Base-by-base conservation (phyloP, 345 rosid genomes). In the Psidium friedrichsthalianum region DNA sequence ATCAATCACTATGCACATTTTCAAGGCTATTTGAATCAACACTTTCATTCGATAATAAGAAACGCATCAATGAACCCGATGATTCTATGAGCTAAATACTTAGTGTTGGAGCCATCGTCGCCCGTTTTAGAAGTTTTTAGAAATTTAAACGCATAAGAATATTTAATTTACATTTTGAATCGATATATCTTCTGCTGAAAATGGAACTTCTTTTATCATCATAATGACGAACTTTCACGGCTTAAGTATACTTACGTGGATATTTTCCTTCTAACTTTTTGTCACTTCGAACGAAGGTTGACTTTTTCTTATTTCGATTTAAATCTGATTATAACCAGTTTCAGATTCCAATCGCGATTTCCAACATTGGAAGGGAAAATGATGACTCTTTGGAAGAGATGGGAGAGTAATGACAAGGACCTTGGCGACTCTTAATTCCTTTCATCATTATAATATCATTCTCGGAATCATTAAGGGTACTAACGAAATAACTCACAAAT, bases 71-170 rank as follows among this genome's bases (percentile, higher is more conserved):
- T 69, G 36, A 32, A 69, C 44, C 32, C 12, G 5, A 8, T 4
- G 47, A 69, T 18, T 64, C 16, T 64, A 3, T 16, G 42, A 64
- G 22, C 76, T 64, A 64, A 64, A 29, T 3, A 16, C 44, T 32
- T 9, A 32, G 78, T 21, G 13, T 18, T 69, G 10, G 6, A 8
- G 32, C 44, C 12, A 2, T 0, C 1, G 6, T 69, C 8, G 9
- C 44, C 24, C 1, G 12, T 16, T 32, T 18, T 32, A 32, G 13
- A 8, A 32, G 47, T 36, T 5, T 32, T 32, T 32, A 1, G 44
- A 32, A 18, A 5, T 69, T 61, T 29, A 20, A 29, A 61, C 5
- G 1, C 1, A 15, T 15, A 3, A 13, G 8, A 27, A 13, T 61
- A 6, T 0, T 21, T 1, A 15, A 29, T 8, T 69, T 32, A 16